Evolutionary conservation across 148 eudicot genomes (phyloP).

Genomic region (Rhododendron ovatum): DNA sequence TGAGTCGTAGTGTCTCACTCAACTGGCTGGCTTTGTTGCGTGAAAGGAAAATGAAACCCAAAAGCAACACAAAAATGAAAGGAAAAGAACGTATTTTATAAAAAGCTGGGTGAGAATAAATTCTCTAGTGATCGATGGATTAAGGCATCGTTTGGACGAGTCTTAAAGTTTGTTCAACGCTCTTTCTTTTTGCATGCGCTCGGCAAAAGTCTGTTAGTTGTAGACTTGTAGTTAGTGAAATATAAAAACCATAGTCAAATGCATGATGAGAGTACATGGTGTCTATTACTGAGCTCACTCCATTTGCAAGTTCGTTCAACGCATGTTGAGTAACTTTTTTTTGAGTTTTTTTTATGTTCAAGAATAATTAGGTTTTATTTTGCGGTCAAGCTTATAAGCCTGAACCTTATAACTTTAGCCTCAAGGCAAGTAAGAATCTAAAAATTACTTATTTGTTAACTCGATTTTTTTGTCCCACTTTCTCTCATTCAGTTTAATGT

Average conservation of each 20-base stretch:
- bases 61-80: not conserved
- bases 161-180: not conserved
- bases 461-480: not conserved
- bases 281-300: too few species aligned
- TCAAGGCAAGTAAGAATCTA: too few species aligned
- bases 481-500: not conserved
- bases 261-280: too few species aligned
- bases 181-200: not conserved
- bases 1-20: not conserved
- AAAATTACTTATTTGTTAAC: too few species aligned
- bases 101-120: not conserved
- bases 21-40: not conserved
- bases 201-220: too few species aligned
- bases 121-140: not conserved
- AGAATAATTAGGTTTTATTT: too few species aligned
- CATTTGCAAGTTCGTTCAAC: too few species aligned
- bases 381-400: not conserved
- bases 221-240: too few species aligned
- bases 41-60: not conserved
- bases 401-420: too few species aligned
- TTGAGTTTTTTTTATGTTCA: too few species aligned
- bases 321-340: not conserved
- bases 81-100: not conserved
- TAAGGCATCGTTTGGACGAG: not conserved
- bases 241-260: too few species aligned